Base-by-base conservation (phyloP, 305 asterid species). In the Fraxinus greggii region DNA sequence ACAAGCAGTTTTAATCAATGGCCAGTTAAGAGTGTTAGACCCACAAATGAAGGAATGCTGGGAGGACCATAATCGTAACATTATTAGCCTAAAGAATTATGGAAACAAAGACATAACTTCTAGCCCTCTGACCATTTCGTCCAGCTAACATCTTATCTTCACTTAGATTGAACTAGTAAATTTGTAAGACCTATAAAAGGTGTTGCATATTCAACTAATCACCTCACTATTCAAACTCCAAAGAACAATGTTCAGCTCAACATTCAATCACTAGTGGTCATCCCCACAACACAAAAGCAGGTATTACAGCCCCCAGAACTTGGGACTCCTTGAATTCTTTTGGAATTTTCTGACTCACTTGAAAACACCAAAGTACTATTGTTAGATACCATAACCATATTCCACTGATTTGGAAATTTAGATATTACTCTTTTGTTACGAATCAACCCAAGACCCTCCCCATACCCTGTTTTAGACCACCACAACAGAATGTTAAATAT, bases 21-120 rank as follows among this genome's bases (percentile, higher is more conserved):
- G 83, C 79, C 83, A 78, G 75, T 78, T 83, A 61, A 79, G 79
- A 75, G 82, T 82, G 72, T 51, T 72, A 70, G 33, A 42, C 78
- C 85, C 74, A 75, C 83, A 48, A 75, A 26, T 40, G 63, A 54
- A 82, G 81, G 73, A 78, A 63, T 63, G 79, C 82, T 67, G 72
- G 84, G 79, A 76, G 33, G 26, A 56, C 17, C 59, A 61, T 51
- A 42, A 38, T 76, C 65, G 29, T 67, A 42, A 28, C 75, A 78
- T 40, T 38, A 67, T 42, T 76, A 31, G 59, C 2, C 24, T 36
- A 38, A 31, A 24, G 40, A 67, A 75, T 26, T 1, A 79, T 56
- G 63, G 75, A 70, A 36, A 65, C 23, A 72, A 7, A 74, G 72
- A 32, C 76, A 54, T 69, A 77, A 48, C 32, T 65, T 63, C 42